Percentiles rank a stretch among this genome's conserved stretches.
These are phyloP conservation scores for Conringia planisiliqua DNA, from an alignment of 345 rosid genomes.

Conservation along the genomic window DNA sequence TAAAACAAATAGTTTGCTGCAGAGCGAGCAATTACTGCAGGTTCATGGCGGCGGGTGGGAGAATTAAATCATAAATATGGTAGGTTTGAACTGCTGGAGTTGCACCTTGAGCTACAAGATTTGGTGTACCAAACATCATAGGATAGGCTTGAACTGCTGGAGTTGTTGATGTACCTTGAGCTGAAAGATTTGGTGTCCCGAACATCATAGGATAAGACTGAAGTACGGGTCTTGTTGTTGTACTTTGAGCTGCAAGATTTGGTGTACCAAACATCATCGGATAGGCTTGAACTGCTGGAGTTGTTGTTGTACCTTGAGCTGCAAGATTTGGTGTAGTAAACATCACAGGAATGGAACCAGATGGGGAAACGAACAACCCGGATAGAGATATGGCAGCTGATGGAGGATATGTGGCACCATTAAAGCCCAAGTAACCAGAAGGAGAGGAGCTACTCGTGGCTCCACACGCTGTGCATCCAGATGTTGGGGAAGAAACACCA, in stretches of 20 bases:
- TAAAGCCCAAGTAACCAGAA: neutral
- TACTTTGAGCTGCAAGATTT: conserved; percentile 2
- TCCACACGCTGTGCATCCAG: conserved; percentile 24
- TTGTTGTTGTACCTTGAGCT: neutral
- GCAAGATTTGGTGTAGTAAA: neutral
- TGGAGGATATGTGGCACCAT: neutral
- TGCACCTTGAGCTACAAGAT: neutral
- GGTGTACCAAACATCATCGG: neutral
- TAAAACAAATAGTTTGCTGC: neutral
- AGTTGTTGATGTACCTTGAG: conserved; percentile 9
- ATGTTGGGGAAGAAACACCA: conserved; percentile 1
- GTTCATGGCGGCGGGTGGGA: conserved; percentile 9
- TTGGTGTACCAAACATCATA: neutral
- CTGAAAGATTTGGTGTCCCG: neutral
- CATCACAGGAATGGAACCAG: conserved; percentile 5
- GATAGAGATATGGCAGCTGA: conserved; percentile 9
- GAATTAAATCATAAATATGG: neutral
- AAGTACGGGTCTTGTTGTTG: neutral
- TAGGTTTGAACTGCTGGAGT: neutral
- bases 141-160: conserved; percentile 9
- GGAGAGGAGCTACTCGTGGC: conserved; percentile 18
- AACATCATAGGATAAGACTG: neutral
- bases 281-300: neutral
- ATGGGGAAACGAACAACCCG: neutral
- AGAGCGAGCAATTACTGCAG: conserved; percentile 5